Evolutionary conservation across 2,329 filamentous ascomycete species (phyloP).

Genomic region (Zelopaecilomyces penicillatus): DNA sequence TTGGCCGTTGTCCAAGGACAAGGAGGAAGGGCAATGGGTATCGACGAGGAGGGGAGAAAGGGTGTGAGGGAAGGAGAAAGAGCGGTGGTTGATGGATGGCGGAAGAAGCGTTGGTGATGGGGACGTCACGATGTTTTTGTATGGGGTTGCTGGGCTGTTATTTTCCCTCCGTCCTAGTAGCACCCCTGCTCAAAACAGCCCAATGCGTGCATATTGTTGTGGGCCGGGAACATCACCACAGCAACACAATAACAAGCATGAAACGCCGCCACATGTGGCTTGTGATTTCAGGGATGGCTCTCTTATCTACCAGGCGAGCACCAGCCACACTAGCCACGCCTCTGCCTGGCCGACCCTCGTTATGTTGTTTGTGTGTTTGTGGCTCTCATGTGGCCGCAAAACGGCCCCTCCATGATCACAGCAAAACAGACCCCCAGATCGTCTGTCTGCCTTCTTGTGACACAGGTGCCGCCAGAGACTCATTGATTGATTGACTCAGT

Average conservation of each 20-base stretch:
- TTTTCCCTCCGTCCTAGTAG: slow-evolving; percentile 8
- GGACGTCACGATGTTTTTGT: slow-evolving; percentile 25
- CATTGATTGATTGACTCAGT: too few species aligned
- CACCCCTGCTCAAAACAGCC: slow-evolving; percentile 9
- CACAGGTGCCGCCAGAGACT: too few species aligned
- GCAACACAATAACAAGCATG: slow-evolving; percentile 13
- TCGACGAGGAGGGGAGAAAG: slow-evolving; percentile 4
- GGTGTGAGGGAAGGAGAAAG: slow-evolving; percentile 1
- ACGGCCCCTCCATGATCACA: neutral
- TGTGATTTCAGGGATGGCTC: neutral
- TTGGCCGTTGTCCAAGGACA: neutral
- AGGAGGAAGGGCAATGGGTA: neutral
- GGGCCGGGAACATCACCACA: slow-evolving; percentile 12
- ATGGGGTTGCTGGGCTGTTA: slow-evolving; percentile 17
- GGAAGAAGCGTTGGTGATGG: neutral
- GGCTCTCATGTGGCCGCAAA: neutral
- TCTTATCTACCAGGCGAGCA: neutral
- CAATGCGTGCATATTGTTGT: slow-evolving; percentile 10
- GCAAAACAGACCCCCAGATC: too few species aligned
- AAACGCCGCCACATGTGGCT: slow-evolving; percentile 1
- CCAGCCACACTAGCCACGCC: neutral
- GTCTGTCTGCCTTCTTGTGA: too few species aligned
- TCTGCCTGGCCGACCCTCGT: neutral
- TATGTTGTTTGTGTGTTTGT: neutral
- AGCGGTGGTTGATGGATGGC: neutral